Base-by-base conservation (phyloP, 2,329 filamentous ascomycete species). In the Neurospora sp. region DNA sequence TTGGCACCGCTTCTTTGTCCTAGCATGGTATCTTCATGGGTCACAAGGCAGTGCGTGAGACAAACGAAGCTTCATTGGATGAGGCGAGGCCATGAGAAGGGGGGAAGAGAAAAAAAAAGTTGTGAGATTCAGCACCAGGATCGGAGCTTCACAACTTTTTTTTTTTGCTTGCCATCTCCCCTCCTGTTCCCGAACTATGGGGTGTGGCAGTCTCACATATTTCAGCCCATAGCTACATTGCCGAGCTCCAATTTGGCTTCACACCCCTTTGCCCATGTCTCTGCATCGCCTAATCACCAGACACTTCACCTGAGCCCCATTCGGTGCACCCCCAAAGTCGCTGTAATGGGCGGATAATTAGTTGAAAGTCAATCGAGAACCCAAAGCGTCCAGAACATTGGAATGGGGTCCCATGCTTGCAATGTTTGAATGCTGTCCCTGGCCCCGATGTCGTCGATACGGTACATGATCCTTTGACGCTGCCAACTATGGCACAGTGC, bases 1-100 rank as follows among this genome's bases (percentile, higher is more conserved):
- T 67, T 67, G 68, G 66, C 39, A 65, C 66, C 52, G 40, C 67
- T 62, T 68, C 69, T 66, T 69, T 70, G 67, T 71, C 41, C 28
- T 39, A 70, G 52, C 62, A 71, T 66, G 66, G 71, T 67, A 71
- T 69, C 40, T 17, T 46, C 38, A 41, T 19, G 41, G 68, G 70
- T 71, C 68, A 71, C 68, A 69, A 67, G 67, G 67, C 67, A 62
- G 28, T 62, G 23, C 28, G 52, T 36, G 52, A 62, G 52, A 62
- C 52, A 36, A 62, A 62, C 28, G 28, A 62, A 62, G 52, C 52
- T 33, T 57, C 23, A 62, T 62, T 62, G 52, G 52, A 62, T 62
- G 52, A 36, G 52, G 52, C 23, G 52, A 62, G 23, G 52, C 28
- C 12, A 62, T 36, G 52, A 52, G 17, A 28, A 6, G 12, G 52